These are phyloP conservation scores for Musa acuminata DNA, from an alignment of 176 grass and related monocot species.

Conservation along the genomic window DNA sequence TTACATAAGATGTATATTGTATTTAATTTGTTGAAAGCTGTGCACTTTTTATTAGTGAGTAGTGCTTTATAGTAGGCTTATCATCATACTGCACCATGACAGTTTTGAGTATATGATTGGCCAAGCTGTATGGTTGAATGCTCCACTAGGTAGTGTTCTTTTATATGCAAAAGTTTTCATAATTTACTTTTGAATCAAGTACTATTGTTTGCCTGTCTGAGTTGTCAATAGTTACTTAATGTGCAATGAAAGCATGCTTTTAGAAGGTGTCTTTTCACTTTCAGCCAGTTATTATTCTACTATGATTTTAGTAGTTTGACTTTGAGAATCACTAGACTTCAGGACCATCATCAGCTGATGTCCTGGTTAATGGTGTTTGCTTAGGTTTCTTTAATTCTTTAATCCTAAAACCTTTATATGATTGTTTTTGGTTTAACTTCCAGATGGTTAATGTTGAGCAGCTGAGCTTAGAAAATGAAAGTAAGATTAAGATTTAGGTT, in stretches of 20 bases:
- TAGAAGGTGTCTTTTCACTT: not conserved
- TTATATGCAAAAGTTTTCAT: not conserved
- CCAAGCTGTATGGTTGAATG: not conserved
- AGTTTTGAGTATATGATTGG: not conserved
- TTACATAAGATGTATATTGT: not conserved
- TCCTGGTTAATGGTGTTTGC: not conserved
- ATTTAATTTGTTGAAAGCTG: not conserved
- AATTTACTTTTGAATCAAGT: not conserved
- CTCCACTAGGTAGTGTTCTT: not conserved
- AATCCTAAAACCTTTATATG: not conserved
- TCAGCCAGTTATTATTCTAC: not conserved
- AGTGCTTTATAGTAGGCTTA: not conserved
- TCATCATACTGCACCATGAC: not conserved
- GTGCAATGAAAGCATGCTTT: not conserved
- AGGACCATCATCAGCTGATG: not conserved
- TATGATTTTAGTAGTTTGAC: not conserved
- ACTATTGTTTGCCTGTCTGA: too few relatives aligned
- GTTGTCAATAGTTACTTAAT: too few relatives aligned
- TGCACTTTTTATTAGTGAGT: not conserved
- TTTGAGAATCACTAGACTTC: not conserved
- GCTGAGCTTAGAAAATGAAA: too few relatives aligned
- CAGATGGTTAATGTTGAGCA: not conserved
- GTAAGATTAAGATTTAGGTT: not conserved
- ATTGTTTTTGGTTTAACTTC: not conserved
- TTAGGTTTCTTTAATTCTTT: not conserved